Conservation (phyloP, 768 basidiomycete species). For the Boletus patriciae region DNA sequence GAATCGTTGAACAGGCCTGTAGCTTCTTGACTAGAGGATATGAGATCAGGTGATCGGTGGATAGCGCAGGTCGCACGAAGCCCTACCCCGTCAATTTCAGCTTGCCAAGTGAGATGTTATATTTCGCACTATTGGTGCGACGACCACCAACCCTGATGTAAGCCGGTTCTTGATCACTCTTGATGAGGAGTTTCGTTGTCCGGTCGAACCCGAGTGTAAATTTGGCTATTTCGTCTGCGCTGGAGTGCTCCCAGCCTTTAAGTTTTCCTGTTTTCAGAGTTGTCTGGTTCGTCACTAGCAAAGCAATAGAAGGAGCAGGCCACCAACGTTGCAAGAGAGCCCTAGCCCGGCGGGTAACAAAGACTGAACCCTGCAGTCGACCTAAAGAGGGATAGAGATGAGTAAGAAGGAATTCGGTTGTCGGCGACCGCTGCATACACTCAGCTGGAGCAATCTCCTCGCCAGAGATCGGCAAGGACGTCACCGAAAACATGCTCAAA, state of each 20-base stretch:
- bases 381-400: too few species aligned
- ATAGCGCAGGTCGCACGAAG: background rate
- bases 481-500: constrained; percentile 37
- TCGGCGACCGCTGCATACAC: constrained; percentile 10
- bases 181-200: constrained; percentile 5
- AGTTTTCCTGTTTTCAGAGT: background rate
- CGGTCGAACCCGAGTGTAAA: constrained; percentile 3
- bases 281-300: background rate
- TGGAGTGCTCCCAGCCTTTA: background rate
- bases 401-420: background rate
- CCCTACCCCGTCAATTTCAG: constrained; percentile 16
- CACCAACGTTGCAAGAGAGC: background rate
- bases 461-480: constrained; percentile 22
- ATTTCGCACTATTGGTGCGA: background rate
- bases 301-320: background rate
- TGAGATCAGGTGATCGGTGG: background rate
- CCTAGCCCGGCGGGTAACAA: constrained; percentile 28
- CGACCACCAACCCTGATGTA: constrained; percentile 11
- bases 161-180: constrained; percentile 3
- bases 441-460: constrained; percentile 36
- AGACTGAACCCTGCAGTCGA: constrained; percentile 52
- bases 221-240: background rate
- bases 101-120: constrained; percentile 3
- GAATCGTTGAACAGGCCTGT: constrained; percentile 12
- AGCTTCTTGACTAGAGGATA: constrained; percentile 5